Evolutionary conservation across 805 yeast species (phyloP), one percentile per base, ranked within the genome.

Genomic region (Candida broadrunensis): DNA sequence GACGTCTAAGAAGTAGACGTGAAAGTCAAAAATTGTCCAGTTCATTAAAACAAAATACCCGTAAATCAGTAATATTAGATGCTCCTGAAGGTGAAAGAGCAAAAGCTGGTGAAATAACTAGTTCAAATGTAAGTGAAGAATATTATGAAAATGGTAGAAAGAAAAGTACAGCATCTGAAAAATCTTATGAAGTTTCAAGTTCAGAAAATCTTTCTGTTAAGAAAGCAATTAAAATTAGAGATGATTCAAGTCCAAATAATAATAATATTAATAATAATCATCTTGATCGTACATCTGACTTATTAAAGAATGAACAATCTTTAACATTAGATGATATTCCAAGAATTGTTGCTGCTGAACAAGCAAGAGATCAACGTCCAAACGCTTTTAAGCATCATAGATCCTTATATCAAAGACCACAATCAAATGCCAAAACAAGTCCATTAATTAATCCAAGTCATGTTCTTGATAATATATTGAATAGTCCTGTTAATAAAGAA

Each of bases 291-390:
- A 82, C 90, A 0, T 76, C 88, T 1, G 83, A 79, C 49, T 70
- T 87, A 36, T 74, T 89, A 40, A 80, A 83, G 52, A 85, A 81
- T 54, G 95, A 91, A 50, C 87, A 85, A 50, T 83, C 91, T 0
- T 75, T 93, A 39, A 91, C 97, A 0, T 74, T 93, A 51, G 98
- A 93, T 62, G 99, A 93, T 62, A 93, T 93, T 52, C 96, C 98
- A 6, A 75, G 98, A 49, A 91, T 93, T 56, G 97, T 93, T 6
- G 96, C 97, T 2, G 91, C 96, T 8, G 97, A 93, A 54, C 97
- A 91, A 61, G 96, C 98, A 0, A 73, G 97, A 47, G 96, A 88
- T 46, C 84, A 86, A 55, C 75, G 96, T 43, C 97, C 97, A 2
- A 89, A 89, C 61, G 96, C 97, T 0, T 90, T 85, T 64, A 82